A percentile compares a stretch with the other conserved stretches of the same genome.
phyloP scores from a whole-genome alignment of 2,329 filamentous ascomycete genomes.

The Sporothrix luriei region DNA sequence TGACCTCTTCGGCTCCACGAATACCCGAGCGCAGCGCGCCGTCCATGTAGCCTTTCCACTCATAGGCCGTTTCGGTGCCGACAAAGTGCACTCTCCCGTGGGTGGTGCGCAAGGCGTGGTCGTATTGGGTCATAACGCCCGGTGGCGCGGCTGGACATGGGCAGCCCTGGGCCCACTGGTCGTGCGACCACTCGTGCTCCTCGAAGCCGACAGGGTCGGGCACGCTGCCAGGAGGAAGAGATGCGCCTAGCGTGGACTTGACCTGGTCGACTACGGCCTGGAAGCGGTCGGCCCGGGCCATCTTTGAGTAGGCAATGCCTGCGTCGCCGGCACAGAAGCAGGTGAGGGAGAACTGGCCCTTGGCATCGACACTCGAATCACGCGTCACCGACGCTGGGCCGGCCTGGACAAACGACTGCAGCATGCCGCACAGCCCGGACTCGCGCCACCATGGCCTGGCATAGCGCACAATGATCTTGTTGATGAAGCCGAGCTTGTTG shows the following conservation, averaged over 20 bases:
- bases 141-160: slow-evolving; percentile 30
- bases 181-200: slow-evolving; percentile 30
- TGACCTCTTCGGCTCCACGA: slow-evolving; percentile 51
- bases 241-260: slow-evolving; percentile 2
- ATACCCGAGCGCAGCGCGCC: slow-evolving; percentile 56
- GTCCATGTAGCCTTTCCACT: slow-evolving; percentile 63
- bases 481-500: slow-evolving; percentile 53
- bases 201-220: slow-evolving; percentile 22
- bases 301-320: slow-evolving; percentile 43
- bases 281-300: slow-evolving; percentile 27
- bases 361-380: slow-evolving; percentile 33
- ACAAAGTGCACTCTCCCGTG: slow-evolving; percentile 50
- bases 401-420: slow-evolving; percentile 26
- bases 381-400: slow-evolving; percentile 28
- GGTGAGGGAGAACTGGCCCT: slow-evolving; percentile 43
- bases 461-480: slow-evolving; percentile 54
- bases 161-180: slow-evolving; percentile 32
- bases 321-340: slow-evolving; percentile 48
- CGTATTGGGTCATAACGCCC: slow-evolving; percentile 30
- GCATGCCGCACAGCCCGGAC: slow-evolving; percentile 49
- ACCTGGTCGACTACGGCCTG: slow-evolving; percentile 21
- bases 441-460: slow-evolving; percentile 46
- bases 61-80: slow-evolving; percentile 55
- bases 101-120: slow-evolving; percentile 41
- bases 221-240: background rate